phyloP scores from a whole-genome alignment of 179 eudicot species.

The Pouteria campechiana region DNA sequence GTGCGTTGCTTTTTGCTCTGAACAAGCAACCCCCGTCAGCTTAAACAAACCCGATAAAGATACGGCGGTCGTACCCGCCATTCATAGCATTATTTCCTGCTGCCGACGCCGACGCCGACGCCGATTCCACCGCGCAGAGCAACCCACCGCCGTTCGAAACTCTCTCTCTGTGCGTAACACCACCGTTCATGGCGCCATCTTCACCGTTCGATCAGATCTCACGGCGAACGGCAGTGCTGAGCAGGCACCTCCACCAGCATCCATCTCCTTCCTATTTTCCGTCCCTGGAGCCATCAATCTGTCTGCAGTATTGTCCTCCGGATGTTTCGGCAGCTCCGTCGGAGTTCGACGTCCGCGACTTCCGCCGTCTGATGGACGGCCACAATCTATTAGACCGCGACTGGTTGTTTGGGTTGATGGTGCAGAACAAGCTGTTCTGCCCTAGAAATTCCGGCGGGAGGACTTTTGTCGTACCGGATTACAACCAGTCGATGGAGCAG shows the following conservation, averaged over 20 bases:
- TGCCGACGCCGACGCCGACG: too few relatives aligned
- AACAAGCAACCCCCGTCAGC: too few relatives aligned
- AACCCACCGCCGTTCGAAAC: too few relatives aligned
- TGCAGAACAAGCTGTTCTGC: conserved; percentile 48
- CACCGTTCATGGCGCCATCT: background rate
- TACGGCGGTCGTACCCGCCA: too few relatives aligned
- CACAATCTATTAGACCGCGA: conserved; percentile 63
- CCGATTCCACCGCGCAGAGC: too few relatives aligned
- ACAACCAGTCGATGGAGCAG: conserved; percentile 75
- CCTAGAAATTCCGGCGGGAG: conserved; percentile 39
- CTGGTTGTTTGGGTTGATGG: conserved; percentile 60
- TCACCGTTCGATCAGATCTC: conserved; percentile 20
- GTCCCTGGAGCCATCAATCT: conserved; percentile 23
- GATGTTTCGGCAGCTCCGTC: conserved; percentile 25
- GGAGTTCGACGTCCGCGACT: conserved; percentile 28
- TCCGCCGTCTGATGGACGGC: conserved; percentile 52
- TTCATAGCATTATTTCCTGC: too few relatives aligned
- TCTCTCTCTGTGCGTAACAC: background rate
- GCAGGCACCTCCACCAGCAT: conserved; percentile 31
- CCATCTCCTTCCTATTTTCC: conserved; percentile 1
- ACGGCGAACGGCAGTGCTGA: conserved; percentile 38
- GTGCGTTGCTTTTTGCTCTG: too few relatives aligned
- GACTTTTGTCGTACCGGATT: conserved; percentile 48
- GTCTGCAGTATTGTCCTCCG: conserved; percentile 54
- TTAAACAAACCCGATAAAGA: too few relatives aligned